A percentile compares a stretch with the other conserved stretches of the same genome.
These are phyloP conservation scores for Rhodotorula sp. DNA, from an alignment of 1,284 basidiomycete genomes.

Conservation along the genomic window DNA sequence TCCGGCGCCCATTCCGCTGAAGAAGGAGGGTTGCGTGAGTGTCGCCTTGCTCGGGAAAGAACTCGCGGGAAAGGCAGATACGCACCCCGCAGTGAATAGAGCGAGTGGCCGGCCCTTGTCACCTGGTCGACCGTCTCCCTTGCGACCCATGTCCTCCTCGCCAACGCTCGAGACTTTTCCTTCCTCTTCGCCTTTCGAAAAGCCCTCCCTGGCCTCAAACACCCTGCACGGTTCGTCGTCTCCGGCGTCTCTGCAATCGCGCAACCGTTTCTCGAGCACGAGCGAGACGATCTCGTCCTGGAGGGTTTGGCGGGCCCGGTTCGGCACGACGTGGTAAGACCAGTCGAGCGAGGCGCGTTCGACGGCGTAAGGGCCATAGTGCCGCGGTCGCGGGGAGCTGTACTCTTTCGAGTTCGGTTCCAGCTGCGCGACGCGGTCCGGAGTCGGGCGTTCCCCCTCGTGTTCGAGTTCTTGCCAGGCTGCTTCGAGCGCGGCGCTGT, in stretches of 20 bases:
- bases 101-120: constrained; percentile 20
- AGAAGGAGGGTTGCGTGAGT: not conserved
- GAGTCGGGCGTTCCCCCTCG: not conserved
- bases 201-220: constrained; percentile 9
- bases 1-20: constrained; percentile 43
- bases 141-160: constrained; percentile 2
- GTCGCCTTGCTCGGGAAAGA: too few relatives aligned
- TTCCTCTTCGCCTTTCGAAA: not conserved
- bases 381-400: constrained; percentile 11
- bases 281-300: constrained; percentile 40
- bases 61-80: not conserved
- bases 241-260: constrained; percentile 25
- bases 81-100: constrained; percentile 36
- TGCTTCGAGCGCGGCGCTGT: constrained; percentile 24
- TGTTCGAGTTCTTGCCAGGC: constrained; percentile 7
- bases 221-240: constrained; percentile 31
- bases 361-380: constrained; percentile 26
- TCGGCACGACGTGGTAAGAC: constrained; percentile 41
- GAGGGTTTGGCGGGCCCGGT: constrained; percentile 29
- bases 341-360: constrained; percentile 38
- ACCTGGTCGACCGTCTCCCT: not conserved
- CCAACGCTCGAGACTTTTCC: not conserved
- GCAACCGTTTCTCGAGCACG: constrained; percentile 24
- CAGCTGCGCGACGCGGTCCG: constrained; percentile 6
- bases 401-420: constrained; percentile 15